Evolutionary conservation across 1,284 basidiomycete species (phyloP).

Genomic region (Farysia itapuensis): DNA sequence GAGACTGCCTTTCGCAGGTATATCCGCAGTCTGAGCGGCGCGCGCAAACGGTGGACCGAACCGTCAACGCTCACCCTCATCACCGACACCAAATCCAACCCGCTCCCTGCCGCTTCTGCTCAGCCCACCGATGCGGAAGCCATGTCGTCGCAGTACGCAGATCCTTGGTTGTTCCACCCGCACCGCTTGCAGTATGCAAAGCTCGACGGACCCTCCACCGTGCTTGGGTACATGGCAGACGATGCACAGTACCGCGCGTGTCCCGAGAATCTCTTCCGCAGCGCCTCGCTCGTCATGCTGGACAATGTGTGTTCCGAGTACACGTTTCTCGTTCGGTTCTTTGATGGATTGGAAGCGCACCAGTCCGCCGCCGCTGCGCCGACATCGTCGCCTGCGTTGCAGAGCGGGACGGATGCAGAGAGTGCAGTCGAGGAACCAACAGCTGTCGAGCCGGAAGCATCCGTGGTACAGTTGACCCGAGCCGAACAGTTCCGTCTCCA

Average conservation of each 20-base stretch:
- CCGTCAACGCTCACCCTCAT: slow-evolving; percentile 1
- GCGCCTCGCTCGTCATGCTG: slow-evolving; percentile 44
- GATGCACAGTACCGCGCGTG: slow-evolving; percentile 32
- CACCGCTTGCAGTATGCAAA: slow-evolving; percentile 29
- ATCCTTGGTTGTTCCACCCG: slow-evolving; percentile 35
- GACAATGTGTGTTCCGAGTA: slow-evolving; percentile 58
- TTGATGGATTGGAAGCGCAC: slow-evolving; percentile 16
- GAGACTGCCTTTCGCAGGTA: slow-evolving; percentile 95
- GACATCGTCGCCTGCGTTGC: background rate
- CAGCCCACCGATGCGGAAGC: background rate
- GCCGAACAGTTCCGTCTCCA: slow-evolving; percentile 21
- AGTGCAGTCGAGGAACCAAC: slow-evolving; percentile 11
- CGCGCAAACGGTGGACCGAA: slow-evolving; percentile 38
- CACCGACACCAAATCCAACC: slow-evolving; percentile 2
- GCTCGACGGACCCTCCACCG: slow-evolving; percentile 32
- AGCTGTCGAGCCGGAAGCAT: slow-evolving; percentile 15
- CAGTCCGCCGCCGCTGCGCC: background rate
- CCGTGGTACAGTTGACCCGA: slow-evolving; percentile 30
- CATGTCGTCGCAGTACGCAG: background rate
- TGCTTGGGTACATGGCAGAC: slow-evolving; percentile 55
- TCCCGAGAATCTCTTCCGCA: slow-evolving; percentile 54
- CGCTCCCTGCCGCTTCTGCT: background rate
- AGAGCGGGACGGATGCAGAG: slow-evolving; percentile 1
- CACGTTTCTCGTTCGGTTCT: slow-evolving; percentile 54
- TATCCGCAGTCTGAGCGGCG: slow-evolving; percentile 64